Percentiles rank a stretch among this genome's conserved stretches.
Evolutionary conservation across 352 stramenopile species (phyloP).

Genomic region (Aphanomyces euteiches): DNA sequence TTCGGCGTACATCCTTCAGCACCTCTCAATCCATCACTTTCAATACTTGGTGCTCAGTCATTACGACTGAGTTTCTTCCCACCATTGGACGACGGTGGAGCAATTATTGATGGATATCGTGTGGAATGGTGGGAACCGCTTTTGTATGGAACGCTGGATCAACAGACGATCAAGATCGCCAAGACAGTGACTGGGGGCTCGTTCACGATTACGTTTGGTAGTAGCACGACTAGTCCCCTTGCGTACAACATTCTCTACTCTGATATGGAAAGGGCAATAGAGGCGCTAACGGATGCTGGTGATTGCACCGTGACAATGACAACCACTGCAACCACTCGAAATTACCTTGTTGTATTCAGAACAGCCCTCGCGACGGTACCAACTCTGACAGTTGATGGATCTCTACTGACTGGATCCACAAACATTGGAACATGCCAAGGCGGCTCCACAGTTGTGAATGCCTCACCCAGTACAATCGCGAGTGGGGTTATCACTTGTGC

Average conservation of each 20-base stretch:
- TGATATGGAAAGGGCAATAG: slow-evolving; percentile 74
- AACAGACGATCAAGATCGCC: slow-evolving; percentile 86
- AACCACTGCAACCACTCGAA: slow-evolving; percentile 33
- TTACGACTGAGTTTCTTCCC: slow-evolving; percentile 84
- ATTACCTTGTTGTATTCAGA: slow-evolving; percentile 60
- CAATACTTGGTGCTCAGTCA: slow-evolving; percentile 46
- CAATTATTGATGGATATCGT: slow-evolving; percentile 73
- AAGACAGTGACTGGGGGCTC: slow-evolving; percentile 65
- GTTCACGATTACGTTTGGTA: slow-evolving; percentile 73
- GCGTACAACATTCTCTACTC: slow-evolving; percentile 50
- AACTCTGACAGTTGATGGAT: slow-evolving; percentile 38
- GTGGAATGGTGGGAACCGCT: slow-evolving; percentile 84
- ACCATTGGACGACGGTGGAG: slow-evolving; percentile 82
- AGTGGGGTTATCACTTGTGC: slow-evolving; percentile 44
- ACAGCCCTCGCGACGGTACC: slow-evolving; percentile 42
- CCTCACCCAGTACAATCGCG: slow-evolving; percentile 35
- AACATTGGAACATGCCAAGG: slow-evolving; percentile 54
- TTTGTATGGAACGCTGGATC: slow-evolving; percentile 37
- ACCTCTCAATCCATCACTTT: slow-evolving; percentile 41
- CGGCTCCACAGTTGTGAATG: slow-evolving; percentile 30
- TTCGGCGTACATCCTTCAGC: slow-evolving; percentile 54
- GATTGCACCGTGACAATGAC: slow-evolving; percentile 68
- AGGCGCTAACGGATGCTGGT: slow-evolving; percentile 69
- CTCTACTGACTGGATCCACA: slow-evolving; percentile 40
- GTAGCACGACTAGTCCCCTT: slow-evolving; percentile 51